Evolutionary conservation across 352 stramenopile genomes (phyloP).

Genomic region (Aphanomyces invadans): DNA sequence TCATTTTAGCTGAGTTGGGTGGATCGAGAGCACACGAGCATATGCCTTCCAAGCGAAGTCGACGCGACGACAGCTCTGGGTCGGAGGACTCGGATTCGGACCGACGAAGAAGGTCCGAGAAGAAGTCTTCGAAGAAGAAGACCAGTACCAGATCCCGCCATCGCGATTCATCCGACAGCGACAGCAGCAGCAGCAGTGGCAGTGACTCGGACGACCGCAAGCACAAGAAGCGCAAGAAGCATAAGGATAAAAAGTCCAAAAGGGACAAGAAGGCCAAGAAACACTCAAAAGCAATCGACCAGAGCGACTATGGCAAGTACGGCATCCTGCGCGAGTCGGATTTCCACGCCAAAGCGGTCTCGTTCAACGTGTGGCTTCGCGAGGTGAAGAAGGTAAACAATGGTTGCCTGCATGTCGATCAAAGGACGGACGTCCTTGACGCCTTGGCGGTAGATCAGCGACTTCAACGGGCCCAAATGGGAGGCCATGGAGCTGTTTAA

Average conservation of each 20-base stretch:
- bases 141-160: neutral
- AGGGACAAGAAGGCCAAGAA: conserved; percentile 34
- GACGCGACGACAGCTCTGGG: neutral
- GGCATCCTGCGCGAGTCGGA: conserved; percentile 92
- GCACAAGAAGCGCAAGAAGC: conserved; percentile 28
- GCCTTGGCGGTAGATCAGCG: conserved; percentile 35
- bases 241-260: conserved; percentile 36
- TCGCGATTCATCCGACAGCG: neutral
- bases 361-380: conserved; percentile 92
- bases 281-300: conserved; percentile 64
- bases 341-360: conserved; percentile 85
- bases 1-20: neutral
- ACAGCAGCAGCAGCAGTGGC: neutral
- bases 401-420: neutral
- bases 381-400: conserved; percentile 85
- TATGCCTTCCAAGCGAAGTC: neutral
- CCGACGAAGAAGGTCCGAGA: neutral
- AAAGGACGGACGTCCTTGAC: no score
- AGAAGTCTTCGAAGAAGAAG: neutral
- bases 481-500: conserved; percentile 87
- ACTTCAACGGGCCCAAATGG: conserved; percentile 82
- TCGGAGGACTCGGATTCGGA: neutral
- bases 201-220: conserved; percentile 29
- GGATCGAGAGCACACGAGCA: neutral
- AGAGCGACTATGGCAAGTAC: conserved; percentile 93